Base-by-base conservation (phyloP, 2,329 filamentous ascomycete species). In the Juglanconis sp. region DNA sequence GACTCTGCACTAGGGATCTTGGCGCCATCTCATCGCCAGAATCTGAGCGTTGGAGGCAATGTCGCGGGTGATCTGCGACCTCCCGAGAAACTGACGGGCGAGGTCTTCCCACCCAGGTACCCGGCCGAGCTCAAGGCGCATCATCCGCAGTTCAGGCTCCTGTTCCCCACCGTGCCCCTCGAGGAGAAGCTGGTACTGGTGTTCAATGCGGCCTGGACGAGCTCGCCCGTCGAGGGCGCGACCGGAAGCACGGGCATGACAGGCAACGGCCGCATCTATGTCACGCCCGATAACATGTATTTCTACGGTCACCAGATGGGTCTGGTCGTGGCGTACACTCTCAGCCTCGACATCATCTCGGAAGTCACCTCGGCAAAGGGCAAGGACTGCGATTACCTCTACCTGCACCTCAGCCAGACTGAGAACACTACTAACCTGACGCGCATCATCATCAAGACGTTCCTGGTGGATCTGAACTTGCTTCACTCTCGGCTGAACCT, bases 261-360 rank as follows among this genome's bases (percentile, higher is more conserved):
- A 30, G 82, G 83, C 17, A 83, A 83, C 58, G 84, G 95, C 1
- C 86, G 95, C 56, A 87, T 96, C 31, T 99, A 96, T 72, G 87
- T 96, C 62, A 98, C 94, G 0, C 82, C 88, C 0, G 87, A 89
- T 63, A 90, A 93, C 65, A 87, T 99, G 72, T 98, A 96, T 73
- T 98, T 99, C 71, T 99, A 97, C 75, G 96, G 93, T 68, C 90
- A 98, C 69, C 91, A 97, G 70, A 87, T 97, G 72, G 95, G 95
- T 5, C 82, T 99, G 5, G 89, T 98, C 1, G 81, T 96, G 40
- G 90, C 94, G 1, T 94, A 92, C 54, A 85, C 85, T 15, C 85
- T 96, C 54, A 86, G 83, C 57, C 80, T 99, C 60, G 83, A 87
- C 57, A 87, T 84, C 52, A 91, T 99, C 59, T 86, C 87, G 8